Conservation (phyloP, 139 green algal genomes). For the Penium margaritaceum region DNA sequence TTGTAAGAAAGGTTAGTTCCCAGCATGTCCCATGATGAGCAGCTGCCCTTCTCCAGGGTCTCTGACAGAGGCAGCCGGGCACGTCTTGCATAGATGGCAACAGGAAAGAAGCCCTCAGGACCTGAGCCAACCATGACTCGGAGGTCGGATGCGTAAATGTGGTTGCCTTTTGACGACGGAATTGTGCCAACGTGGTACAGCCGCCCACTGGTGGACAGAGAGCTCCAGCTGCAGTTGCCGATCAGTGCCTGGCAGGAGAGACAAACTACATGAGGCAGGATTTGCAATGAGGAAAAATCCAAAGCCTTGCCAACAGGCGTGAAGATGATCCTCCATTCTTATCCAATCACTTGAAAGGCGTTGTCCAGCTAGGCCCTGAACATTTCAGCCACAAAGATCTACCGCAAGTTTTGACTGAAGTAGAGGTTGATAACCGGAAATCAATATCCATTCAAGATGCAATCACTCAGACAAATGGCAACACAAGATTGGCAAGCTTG, state of each 20-base stretch:
- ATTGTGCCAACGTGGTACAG: conserved; percentile 41
- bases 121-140: conserved; percentile 33
- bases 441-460: no score
- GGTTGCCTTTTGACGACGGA: conserved; percentile 38
- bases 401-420: no score
- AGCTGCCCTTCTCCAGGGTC: conserved; percentile 20
- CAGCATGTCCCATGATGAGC: conserved; percentile 43
- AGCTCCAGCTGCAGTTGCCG: conserved; percentile 40
- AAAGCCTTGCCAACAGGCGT: no score
- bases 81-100: conserved; percentile 38
- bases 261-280: neutral
- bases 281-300: neutral
- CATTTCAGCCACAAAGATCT: no score
- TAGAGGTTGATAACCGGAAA: no score
- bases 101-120: conserved; percentile 35
- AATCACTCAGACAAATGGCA: no score
- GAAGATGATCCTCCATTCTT: no score
- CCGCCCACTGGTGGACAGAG: conserved; percentile 16
- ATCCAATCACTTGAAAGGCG: no score
- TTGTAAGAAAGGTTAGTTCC: conserved; percentile 43
- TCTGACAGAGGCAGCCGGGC: conserved; percentile 29
- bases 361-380: no score
- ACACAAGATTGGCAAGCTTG: no score
- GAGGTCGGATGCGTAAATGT: conserved; percentile 37
- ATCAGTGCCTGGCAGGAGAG: conserved; percentile 24